Percentiles rank a stretch among this genome's conserved stretches.
phyloP scores from a whole-genome alignment of 768 basidiomycete species.

The Tylopilus intermedius region DNA sequence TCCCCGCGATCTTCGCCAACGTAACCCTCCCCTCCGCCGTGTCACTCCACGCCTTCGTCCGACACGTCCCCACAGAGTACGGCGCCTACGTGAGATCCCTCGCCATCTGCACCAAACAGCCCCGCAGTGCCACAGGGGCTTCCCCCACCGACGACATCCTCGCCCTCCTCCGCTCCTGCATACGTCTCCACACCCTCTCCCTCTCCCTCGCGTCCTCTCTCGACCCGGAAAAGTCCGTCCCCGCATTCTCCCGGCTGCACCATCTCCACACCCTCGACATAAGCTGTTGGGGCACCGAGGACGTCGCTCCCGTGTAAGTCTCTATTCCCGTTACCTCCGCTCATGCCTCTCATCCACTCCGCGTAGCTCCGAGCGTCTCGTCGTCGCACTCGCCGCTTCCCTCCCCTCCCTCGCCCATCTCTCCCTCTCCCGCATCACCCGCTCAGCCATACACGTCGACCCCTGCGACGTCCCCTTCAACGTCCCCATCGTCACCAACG shows the following conservation, averaged over 20 bases:
- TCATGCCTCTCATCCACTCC: constrained; percentile 1
- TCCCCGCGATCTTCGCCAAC: constrained; percentile 56
- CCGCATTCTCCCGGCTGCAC: constrained; percentile 22
- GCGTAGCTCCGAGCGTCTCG: constrained; percentile 50
- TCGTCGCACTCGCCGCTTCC: constrained; percentile 62
- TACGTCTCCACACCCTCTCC: constrained; percentile 35
- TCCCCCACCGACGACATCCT: constrained; percentile 45
- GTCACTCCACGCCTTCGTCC: constrained; percentile 49
- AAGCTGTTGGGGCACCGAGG: constrained; percentile 29
- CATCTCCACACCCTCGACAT: constrained; percentile 19
- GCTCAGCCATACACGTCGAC: constrained; percentile 62
- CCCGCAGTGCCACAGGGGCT: constrained; percentile 30
- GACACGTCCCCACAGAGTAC: constrained; percentile 53
- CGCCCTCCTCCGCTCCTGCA: constrained; percentile 45
- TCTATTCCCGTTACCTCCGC: neutral
- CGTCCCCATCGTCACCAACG: constrained; percentile 58
- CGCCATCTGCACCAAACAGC: constrained; percentile 35
- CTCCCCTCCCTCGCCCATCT: constrained; percentile 52
- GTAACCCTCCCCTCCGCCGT: constrained; percentile 45
- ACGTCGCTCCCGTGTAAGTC: constrained; percentile 35
- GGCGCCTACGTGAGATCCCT: constrained; percentile 49
- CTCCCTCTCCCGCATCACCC: constrained; percentile 57
- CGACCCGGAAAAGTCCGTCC: constrained; percentile 11
- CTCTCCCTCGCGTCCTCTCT: constrained; percentile 27
- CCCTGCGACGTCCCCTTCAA: constrained; percentile 36